Evolutionary conservation across 2,329 filamentous ascomycete species (phyloP).

Genomic region (Fusarium algeriense): DNA sequence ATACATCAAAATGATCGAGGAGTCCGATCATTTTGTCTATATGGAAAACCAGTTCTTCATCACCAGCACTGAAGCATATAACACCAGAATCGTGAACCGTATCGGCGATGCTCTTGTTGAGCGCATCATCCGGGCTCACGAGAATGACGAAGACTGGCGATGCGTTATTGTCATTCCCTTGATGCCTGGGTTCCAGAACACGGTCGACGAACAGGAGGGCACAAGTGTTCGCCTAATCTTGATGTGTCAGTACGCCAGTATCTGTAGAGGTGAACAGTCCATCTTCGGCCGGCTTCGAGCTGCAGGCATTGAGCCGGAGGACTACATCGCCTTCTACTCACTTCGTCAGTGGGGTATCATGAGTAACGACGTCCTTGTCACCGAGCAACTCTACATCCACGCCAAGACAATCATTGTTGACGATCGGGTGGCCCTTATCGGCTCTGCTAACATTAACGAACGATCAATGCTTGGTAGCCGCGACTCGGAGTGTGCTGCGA

Average conservation of each 20-base stretch:
- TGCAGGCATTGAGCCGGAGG: conserved; percentile 87
- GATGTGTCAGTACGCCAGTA: conserved; percentile 96
- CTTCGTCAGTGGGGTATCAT: conserved; percentile 93
- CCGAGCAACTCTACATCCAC: conserved; percentile 97
- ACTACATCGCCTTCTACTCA: conserved; percentile 96
- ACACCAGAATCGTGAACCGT: conserved; percentile 88
- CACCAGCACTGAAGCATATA: conserved; percentile 89
- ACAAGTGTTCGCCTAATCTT: conserved; percentile 96
- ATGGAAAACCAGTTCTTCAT: conserved; percentile 99
- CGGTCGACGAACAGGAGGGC: conserved; percentile 92
- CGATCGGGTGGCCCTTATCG: conserved; percentile 92
- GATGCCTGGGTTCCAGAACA: conserved; percentile 99
- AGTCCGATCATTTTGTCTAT: conserved; percentile 97
- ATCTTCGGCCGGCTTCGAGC: conserved; percentile 89
- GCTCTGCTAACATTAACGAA: conserved; percentile 98
- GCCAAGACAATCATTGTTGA: conserved; percentile 98
- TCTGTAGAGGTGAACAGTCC: conserved; percentile 90
- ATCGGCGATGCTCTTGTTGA: conserved; percentile 96
- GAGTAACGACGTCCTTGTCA: conserved; percentile 85
- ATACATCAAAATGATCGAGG: conserved; percentile 93
- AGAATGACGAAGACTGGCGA: conserved; percentile 89
- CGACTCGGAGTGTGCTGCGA: conserved; percentile 91
- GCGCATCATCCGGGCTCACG: conserved; percentile 85
- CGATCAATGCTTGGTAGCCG: conserved; percentile 92
- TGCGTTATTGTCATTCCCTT: conserved; percentile 91